Conservation (phyloP, 2,329 filamentous ascomycete genomes). For the Talaromyces sp. region DNA sequence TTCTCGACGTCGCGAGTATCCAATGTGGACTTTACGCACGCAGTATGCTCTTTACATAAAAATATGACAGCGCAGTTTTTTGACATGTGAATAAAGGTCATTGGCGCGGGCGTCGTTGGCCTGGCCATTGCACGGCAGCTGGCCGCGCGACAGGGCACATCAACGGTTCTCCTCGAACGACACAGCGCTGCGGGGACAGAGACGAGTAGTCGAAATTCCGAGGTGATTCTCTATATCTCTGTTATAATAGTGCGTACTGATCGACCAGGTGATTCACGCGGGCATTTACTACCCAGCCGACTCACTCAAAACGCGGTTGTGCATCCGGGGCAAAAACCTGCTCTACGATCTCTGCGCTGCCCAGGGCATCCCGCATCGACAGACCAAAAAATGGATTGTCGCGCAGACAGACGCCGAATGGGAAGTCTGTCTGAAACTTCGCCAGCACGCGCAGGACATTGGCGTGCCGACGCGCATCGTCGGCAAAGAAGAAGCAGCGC, state of each 20-base stretch:
- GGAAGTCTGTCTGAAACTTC: constrained; percentile 49
- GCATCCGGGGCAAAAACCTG: constrained; percentile 68
- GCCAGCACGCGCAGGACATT: constrained; percentile 49
- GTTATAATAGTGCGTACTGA: too few species aligned
- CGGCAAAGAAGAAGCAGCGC: constrained; percentile 52
- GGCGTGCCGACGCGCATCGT: constrained; percentile 71
- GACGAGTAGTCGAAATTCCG: constrained; percentile 84
- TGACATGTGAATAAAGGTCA: constrained; percentile 38
- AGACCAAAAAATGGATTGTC: constrained; percentile 90
- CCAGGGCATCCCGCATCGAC: constrained; percentile 63
- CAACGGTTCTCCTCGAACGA: constrained; percentile 75
- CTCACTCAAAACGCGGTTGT: constrained; percentile 78
- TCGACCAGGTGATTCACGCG: constrained; percentile 76
- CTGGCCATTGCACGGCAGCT: constrained; percentile 72
- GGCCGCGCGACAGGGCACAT: constrained; percentile 53
- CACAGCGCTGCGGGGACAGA: constrained; percentile 73
- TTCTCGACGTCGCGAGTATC: constrained; percentile 4
- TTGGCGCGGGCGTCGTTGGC: constrained; percentile 71
- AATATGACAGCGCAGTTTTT: not conserved
- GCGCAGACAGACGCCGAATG: constrained; percentile 72
- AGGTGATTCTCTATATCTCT: constrained; percentile 43
- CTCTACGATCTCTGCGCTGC: constrained; percentile 72
- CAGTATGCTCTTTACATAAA: constrained; percentile 30
- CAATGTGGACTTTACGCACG: constrained; percentile 59
- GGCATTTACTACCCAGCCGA: constrained; percentile 79